phyloP scores from a whole-genome alignment of 2,329 filamentous ascomycete species.

The Pseudophaeomoniella oleicola region DNA sequence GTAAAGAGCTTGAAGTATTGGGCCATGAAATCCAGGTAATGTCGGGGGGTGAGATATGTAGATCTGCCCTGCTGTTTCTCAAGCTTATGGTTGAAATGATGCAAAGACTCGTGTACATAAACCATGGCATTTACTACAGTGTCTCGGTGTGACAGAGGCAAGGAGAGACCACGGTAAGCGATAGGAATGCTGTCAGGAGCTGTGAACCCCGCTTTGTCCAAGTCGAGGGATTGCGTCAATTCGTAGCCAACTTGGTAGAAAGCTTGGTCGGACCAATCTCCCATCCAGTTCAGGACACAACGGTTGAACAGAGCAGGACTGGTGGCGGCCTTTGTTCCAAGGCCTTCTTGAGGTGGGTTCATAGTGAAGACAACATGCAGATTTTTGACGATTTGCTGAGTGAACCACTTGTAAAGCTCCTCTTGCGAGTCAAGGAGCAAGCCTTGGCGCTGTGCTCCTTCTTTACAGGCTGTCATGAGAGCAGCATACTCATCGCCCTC shows the following conservation, averaged over 20 bases:
- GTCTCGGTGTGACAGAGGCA: slow-evolving; percentile 83
- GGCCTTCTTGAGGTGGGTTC: slow-evolving; percentile 92
- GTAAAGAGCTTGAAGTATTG: slow-evolving; percentile 97
- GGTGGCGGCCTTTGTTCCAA: slow-evolving; percentile 92
- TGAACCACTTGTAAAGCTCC: slow-evolving; percentile 99
- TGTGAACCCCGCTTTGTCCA: slow-evolving; percentile 73
- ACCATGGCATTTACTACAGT: slow-evolving; percentile 97
- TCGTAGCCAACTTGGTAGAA: slow-evolving; percentile 95
- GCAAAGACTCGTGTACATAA: slow-evolving; percentile 90
- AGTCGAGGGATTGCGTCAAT: slow-evolving; percentile 87
- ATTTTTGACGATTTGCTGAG: slow-evolving; percentile 97
- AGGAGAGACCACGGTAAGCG: slow-evolving; percentile 68
- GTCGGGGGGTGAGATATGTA: slow-evolving; percentile 87
- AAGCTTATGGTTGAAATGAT: slow-evolving; percentile 75
- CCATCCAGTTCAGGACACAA: slow-evolving; percentile 99
- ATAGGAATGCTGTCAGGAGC: slow-evolving; percentile 87
- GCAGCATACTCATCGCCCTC: slow-evolving; percentile 97
- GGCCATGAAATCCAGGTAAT: slow-evolving; percentile 95
- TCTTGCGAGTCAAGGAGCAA: slow-evolving; percentile 92
- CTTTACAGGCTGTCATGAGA: slow-evolving; percentile 98
- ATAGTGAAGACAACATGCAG: slow-evolving; percentile 98
- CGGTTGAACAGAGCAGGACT: slow-evolving; percentile 98
- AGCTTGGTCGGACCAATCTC: slow-evolving; percentile 98
- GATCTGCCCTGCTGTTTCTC: slow-evolving; percentile 83
- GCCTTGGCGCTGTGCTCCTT: slow-evolving; percentile 91